A percentile compares a stretch with the other conserved stretches of the same genome.
Conservation (phyloP, 1,284 basidiomycete genomes). For the Xerocomus amazonicus region DNA sequence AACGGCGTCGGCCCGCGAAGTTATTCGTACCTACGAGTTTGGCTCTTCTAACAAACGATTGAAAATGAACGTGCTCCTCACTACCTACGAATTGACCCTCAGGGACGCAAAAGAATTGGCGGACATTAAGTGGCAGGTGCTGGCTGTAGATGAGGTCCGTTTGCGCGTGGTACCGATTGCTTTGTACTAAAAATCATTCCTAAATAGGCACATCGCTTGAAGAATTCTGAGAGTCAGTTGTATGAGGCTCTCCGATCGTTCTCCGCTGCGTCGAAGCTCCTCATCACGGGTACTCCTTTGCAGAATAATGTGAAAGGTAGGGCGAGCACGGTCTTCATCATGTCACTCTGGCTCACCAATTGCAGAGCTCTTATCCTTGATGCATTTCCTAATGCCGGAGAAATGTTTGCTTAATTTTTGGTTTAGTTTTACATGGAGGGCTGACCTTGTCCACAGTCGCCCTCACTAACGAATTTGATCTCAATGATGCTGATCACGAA, state of each 20-base stretch:
- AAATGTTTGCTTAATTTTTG: conserved; percentile 63
- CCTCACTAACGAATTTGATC: conserved; percentile 91
- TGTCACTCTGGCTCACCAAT: conserved; percentile 11
- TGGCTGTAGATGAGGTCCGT: conserved; percentile 92
- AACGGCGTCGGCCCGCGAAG: conserved; percentile 81
- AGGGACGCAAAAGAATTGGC: conserved; percentile 88
- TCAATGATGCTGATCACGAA: conserved; percentile 91
- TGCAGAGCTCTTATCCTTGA: conserved; percentile 88
- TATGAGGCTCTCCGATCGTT: conserved; percentile 94
- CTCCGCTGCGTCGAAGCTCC: conserved; percentile 85
- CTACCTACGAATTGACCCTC: conserved; percentile 96
- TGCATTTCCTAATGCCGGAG: conserved; percentile 99
- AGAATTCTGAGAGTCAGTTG: conserved; percentile 96
- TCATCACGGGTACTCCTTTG: conserved; percentile 97
- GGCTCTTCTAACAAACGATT: conserved; percentile 82
- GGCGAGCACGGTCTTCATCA: conserved; percentile 19
- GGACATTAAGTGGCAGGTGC: conserved; percentile 95
- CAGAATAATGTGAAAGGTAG: conserved; percentile 98
- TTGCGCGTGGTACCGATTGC: background rate
- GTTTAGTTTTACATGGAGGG: conserved; percentile 1
- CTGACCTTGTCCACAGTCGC: conserved; percentile 49
- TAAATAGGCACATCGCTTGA: conserved; percentile 87
- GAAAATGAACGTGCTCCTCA: conserved; percentile 96
- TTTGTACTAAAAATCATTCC: conserved; percentile 10
- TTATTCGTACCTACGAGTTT: conserved; percentile 93